A percentile compares a stretch with the other conserved stretches of the same genome.
phyloP scores from a whole-genome alignment of 208 protist genomes.

The Tetramitus jugosus region DNA sequence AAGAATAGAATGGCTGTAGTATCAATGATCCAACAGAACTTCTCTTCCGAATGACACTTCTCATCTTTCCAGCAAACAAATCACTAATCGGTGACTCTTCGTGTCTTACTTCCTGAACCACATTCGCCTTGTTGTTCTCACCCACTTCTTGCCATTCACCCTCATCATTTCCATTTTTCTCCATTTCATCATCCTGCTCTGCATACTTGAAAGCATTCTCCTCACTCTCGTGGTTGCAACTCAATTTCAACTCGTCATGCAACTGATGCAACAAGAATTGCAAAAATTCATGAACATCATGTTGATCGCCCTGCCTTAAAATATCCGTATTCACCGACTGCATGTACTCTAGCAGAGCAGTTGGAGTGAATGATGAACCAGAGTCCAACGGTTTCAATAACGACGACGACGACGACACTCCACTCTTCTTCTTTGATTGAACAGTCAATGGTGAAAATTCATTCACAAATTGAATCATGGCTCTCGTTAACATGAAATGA shows the following conservation, averaged over 20 bases:
- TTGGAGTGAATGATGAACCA: not conserved
- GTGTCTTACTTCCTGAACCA: not conserved
- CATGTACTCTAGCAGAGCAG: not conserved
- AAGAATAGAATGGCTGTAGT: constrained; percentile 1
- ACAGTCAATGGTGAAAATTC: not conserved
- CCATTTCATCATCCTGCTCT: not conserved
- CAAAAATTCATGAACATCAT: constrained; percentile 79
- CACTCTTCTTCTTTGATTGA: not conserved
- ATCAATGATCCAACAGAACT: not conserved
- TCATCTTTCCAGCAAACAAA: not conserved
- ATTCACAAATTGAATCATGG: not conserved
- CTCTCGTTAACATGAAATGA: not conserved
- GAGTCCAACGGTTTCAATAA: too few relatives aligned
- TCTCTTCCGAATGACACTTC: not conserved
- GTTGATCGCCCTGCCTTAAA: constrained; percentile 42
- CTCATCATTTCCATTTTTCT: too few relatives aligned
- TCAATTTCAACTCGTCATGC: constrained; percentile 63
- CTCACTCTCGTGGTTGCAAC: not conserved
- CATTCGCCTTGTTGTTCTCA: not conserved
- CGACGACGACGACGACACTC: too few relatives aligned
- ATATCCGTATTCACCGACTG: not conserved
- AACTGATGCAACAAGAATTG: constrained; percentile 62
- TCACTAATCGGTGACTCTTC: not conserved
- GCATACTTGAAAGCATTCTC: not conserved
- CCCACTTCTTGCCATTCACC: constrained; percentile 18